These are phyloP conservation scores for Luvunga scandens DNA, from an alignment of 345 rosid species.

Conservation along the genomic window DNA sequence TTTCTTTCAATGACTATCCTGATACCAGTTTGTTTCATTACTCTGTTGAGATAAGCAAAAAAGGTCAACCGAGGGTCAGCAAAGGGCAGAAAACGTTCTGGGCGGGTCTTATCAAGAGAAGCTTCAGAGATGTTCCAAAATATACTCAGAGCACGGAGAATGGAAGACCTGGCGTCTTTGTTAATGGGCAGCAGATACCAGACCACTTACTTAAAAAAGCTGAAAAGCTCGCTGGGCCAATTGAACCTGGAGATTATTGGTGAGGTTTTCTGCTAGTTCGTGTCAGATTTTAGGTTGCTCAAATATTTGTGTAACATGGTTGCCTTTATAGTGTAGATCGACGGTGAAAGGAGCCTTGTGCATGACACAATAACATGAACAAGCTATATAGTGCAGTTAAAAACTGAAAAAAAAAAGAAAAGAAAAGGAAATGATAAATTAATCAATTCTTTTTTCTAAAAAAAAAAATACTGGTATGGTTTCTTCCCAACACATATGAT, in stretches of 20 bases:
- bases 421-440: background rate
- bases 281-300: background rate
- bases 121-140: slow-evolving; percentile 28
- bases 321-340: background rate
- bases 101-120: slow-evolving; percentile 34
- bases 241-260: slow-evolving; percentile 78
- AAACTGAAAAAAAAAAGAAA: background rate
- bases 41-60: slow-evolving; percentile 34
- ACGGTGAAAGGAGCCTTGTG: background rate
- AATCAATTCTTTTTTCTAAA: background rate
- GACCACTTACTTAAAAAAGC: slow-evolving; percentile 50
- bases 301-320: too few relatives aligned
- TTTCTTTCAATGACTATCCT: slow-evolving; percentile 35
- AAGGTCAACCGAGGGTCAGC: slow-evolving; percentile 20
- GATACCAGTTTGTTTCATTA: slow-evolving; percentile 38
- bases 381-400: background rate
- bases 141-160: slow-evolving; percentile 28
- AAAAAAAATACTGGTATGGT: background rate
- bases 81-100: slow-evolving; percentile 44
- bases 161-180: slow-evolving; percentile 39
- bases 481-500: background rate
- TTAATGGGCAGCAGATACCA: slow-evolving; percentile 60
- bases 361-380: background rate
- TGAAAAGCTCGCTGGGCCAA: slow-evolving; percentile 68
- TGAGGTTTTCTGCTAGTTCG: slow-evolving; percentile 17